A percentile compares a stretch with the other conserved stretches of the same genome.
These are phyloP conservation scores for Didymella arachidicola DNA, from an alignment of 2,329 filamentous ascomycete genomes.

Conservation along the genomic window DNA sequence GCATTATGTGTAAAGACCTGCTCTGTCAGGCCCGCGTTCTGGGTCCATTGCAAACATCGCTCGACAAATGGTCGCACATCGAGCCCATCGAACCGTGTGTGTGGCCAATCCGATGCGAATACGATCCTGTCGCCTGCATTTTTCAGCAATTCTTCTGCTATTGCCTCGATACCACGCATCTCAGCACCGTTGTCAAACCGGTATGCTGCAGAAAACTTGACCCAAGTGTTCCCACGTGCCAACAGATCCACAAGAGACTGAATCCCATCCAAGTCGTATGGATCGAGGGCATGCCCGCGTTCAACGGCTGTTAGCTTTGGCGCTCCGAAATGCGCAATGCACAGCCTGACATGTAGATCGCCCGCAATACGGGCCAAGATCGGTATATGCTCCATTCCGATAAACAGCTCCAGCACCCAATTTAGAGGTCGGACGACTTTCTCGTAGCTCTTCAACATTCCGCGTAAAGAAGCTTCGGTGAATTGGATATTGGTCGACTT, in stretches of 20 bases:
- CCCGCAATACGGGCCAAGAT: constrained; percentile 56
- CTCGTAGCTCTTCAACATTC: constrained; percentile 43
- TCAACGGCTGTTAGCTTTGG: constrained; percentile 40
- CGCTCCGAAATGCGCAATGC: constrained; percentile 66
- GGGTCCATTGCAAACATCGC: constrained; percentile 58
- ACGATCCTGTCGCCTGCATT: constrained; percentile 55
- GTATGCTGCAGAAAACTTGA: constrained; percentile 68
- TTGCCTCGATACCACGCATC: constrained; percentile 56
- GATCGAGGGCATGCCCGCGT: constrained; percentile 8
- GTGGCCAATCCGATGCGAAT: constrained; percentile 71
- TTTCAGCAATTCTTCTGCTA: constrained; percentile 57
- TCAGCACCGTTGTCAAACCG: constrained; percentile 57
- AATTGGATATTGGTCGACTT: constrained; percentile 1
- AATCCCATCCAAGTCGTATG: constrained; percentile 30
- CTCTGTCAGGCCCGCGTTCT: constrained; percentile 50
- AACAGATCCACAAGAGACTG: constrained; percentile 46
- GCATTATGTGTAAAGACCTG: background rate
- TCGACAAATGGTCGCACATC: constrained; percentile 65
- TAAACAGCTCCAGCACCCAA: constrained; percentile 68
- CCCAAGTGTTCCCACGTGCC: constrained; percentile 62
- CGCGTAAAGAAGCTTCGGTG: constrained; percentile 47
- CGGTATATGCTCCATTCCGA: constrained; percentile 61
- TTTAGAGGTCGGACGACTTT: constrained; percentile 58
- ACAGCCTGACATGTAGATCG: constrained; percentile 59
- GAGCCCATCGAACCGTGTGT: constrained; percentile 66